These are phyloP conservation scores for Peronospora destructor DNA, from an alignment of 352 stramenopile species.

Conservation along the genomic window DNA sequence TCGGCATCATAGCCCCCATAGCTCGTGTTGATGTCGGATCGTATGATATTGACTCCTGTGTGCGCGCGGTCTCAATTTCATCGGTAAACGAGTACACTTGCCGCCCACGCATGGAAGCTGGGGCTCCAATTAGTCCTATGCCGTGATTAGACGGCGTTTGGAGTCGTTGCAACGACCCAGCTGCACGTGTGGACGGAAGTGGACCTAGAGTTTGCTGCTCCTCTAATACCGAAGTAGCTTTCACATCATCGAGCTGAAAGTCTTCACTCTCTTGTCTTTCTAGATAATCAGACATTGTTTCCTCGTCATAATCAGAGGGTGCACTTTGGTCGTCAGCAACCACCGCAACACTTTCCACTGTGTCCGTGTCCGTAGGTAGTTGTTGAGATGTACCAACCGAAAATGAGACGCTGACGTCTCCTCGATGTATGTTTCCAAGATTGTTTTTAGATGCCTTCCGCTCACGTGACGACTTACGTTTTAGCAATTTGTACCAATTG, in stretches of 20 bases:
- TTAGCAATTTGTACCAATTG: conserved; percentile 85
- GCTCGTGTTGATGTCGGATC: conserved; percentile 59
- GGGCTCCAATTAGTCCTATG: conserved; percentile 22
- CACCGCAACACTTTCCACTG: conserved; percentile 27
- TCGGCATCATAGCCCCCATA: conserved; percentile 32
- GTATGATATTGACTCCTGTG: conserved; percentile 50
- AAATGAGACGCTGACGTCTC: conserved; percentile 73
- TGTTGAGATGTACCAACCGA: conserved; percentile 81
- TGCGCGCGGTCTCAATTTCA: conserved; percentile 47
- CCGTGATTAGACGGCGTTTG: conserved; percentile 53
- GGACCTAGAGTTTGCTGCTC: conserved; percentile 32
- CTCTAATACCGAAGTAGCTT: conserved; percentile 27
- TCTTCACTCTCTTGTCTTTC: conserved; percentile 35
- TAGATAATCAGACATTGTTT: conserved; percentile 18
- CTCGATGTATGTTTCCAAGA: conserved; percentile 56
- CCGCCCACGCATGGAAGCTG: conserved; percentile 39
- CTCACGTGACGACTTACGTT: conserved; percentile 64
- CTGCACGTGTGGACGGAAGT: conserved; percentile 43
- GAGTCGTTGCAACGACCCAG: conserved; percentile 58
- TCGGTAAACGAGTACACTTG: conserved; percentile 38
- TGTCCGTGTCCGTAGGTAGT: conserved; percentile 57
- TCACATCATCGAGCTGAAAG: conserved; percentile 39
- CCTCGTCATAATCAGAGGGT: conserved; percentile 21
- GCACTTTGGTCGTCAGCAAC: conserved; percentile 24
- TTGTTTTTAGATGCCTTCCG: conserved; percentile 34